Evolutionary conservation across 345 rosid genomes (phyloP).

Genomic region (Eucalyptus marginata): DNA sequence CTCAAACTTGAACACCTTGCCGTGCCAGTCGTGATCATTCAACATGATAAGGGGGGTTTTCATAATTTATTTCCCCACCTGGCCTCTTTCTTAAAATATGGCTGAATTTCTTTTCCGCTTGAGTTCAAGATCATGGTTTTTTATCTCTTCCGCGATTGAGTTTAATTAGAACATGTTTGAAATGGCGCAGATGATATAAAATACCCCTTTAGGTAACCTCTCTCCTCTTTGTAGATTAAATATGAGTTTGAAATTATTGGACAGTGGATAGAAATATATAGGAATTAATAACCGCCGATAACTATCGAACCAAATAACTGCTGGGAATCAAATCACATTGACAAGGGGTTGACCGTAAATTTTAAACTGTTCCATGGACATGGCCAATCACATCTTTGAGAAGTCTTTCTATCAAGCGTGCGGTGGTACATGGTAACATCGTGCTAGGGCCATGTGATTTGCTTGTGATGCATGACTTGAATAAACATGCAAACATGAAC

Average conservation of each 20-base stretch:
- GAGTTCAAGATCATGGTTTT: not conserved
- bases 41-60: not conserved
- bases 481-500: not conserved
- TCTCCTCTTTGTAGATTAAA: not conserved
- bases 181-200: not conserved
- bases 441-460: not conserved
- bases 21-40: not conserved
- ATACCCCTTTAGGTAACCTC: not conserved
- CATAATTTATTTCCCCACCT: not conserved
- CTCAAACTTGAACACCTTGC: not conserved
- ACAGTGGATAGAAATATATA: not conserved
- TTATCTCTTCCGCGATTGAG: not conserved
- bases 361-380: not conserved
- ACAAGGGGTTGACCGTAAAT: not conserved
- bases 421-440: not conserved
- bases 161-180: not conserved
- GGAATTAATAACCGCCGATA: not conserved
- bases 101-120: not conserved
- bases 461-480: no score
- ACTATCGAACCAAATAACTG: not conserved
- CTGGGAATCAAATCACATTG: not conserved
- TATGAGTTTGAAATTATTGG: not conserved
- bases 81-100: no score
- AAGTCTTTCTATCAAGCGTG: not conserved
- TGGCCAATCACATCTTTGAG: not conserved